Base-by-base conservation (phyloP, 1,284 basidiomycete species). In the Ustilago curta region DNA sequence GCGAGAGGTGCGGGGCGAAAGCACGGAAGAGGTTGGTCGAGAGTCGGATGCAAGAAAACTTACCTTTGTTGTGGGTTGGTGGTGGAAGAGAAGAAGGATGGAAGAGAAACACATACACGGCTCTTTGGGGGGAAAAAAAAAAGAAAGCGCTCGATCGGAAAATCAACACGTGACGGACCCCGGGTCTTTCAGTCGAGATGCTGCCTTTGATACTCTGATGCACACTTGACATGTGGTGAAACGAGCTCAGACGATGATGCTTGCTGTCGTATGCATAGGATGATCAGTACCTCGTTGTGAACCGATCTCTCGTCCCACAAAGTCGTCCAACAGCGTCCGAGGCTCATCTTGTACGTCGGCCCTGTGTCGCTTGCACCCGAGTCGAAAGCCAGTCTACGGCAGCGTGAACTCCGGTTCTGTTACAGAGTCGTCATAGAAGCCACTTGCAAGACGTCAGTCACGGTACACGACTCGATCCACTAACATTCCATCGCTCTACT, bases 371-470 rank as follows among this genome's bases (percentile, higher is more conserved):
- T 35, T 60, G 66, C 4, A 69, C 71, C 1, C 71, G 62, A 31
- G 57, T 52, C 19, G 61, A 62, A 19, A 74, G 66, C 71, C 71
- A 74, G 9, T 74, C 66, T 1, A 74, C 62, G 16, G 53, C 66
- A 32, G 70, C 63, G 39, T 69, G 57, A 7, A 74, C 57, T 18
- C 71, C 71, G 18, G 59, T 69, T 1, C 71, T 74, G 47, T 27
- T 19, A n/a, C 11, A 27, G 2, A 32, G 2, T n/a, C 14, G 25
- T 12, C 16, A 9, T 9, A 21, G 11, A 19, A 32, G n/a, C 51
- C 35, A 31, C 11, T 12, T 4, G n/a, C n/a, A 8, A 25, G 32
- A 8, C 32, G 32, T 59, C 52, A 59, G 57, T 44, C 8, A 3
- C 5, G 7, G 49, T 39, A 11, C 27, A 11, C 8, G n/a, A 4